These are phyloP conservation scores for Phytopythium vexans DNA, from an alignment of 352 stramenopile species.

Conservation along the genomic window DNA sequence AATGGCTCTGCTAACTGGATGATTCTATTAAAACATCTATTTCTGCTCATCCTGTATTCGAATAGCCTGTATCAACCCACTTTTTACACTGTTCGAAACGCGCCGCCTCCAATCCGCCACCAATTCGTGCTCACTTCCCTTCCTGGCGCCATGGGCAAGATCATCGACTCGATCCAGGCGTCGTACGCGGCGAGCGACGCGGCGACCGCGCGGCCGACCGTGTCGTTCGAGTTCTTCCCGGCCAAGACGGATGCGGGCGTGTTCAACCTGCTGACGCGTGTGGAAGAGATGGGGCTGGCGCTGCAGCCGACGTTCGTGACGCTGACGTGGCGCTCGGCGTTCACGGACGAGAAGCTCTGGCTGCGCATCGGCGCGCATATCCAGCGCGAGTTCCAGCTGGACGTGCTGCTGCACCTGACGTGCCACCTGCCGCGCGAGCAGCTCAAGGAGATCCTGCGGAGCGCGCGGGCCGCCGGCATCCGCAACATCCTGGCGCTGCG, in stretches of 20 bases:
- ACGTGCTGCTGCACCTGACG: conserved; percentile 79
- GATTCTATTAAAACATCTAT: too few species aligned
- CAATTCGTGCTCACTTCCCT: background rate
- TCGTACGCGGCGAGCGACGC: conserved; percentile 42
- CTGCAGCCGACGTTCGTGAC: conserved; percentile 87
- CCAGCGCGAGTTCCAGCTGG: conserved; percentile 83
- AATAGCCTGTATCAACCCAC: background rate
- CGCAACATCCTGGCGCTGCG: conserved; percentile 98
- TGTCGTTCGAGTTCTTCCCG: conserved; percentile 88
- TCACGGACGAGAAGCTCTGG: conserved; percentile 88
- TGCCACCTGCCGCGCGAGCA: conserved; percentile 70
- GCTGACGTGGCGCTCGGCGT: conserved; percentile 87
- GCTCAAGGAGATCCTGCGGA: conserved; percentile 61
- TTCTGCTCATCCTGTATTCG: background rate
- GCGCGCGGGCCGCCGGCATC: conserved; percentile 86
- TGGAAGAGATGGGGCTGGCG: conserved; percentile 85
- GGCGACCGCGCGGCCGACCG: conserved; percentile 37
- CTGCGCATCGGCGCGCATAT: conserved; percentile 87
- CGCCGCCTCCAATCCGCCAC: background rate
- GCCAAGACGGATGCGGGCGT: conserved; percentile 84
- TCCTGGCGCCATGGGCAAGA: conserved; percentile 56
- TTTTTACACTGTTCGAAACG: background rate
- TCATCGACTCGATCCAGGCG: conserved; percentile 72
- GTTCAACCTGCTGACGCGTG: conserved; percentile 80
- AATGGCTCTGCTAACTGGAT: too few species aligned